Percentiles rank a stretch among this genome's conserved stretches.
Conservation (phyloP, 805 yeast species). For the Starmera amethionina region DNA sequence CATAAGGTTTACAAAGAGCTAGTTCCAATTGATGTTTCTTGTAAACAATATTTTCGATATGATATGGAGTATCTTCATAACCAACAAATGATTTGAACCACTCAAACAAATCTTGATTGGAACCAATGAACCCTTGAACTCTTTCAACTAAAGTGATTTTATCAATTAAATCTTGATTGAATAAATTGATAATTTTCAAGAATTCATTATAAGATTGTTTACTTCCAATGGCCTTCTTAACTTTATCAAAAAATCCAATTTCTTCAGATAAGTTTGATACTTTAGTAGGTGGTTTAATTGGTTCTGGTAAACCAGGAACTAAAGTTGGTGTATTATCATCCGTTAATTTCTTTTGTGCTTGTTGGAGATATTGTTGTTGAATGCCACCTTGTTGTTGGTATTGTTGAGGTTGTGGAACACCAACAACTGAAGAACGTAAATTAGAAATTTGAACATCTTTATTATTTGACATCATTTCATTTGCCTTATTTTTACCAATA, state of each 20-base stretch:
- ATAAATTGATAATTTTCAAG: slow-evolving; percentile 76
- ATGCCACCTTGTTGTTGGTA: too few relatives aligned
- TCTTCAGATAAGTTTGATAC: slow-evolving; percentile 69
- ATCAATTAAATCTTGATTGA: slow-evolving; percentile 85
- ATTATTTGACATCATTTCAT: slow-evolving; percentile 5
- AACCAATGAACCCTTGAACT: slow-evolving; percentile 79
- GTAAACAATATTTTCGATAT: slow-evolving; percentile 77
- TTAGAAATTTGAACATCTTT: slow-evolving; percentile 25
- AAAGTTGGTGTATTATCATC: slow-evolving; percentile 50
- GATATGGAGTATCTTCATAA: slow-evolving; percentile 73
- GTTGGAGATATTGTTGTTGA: not conserved
- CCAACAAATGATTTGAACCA: slow-evolving; percentile 95
- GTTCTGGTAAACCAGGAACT: slow-evolving; percentile 82
- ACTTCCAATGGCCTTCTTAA: slow-evolving; percentile 78
- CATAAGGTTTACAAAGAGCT: slow-evolving; percentile 85
- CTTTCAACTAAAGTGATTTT: slow-evolving; percentile 72
- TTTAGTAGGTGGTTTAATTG: slow-evolving; percentile 48
- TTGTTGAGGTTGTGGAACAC: slow-evolving; percentile 9
- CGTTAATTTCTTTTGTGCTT: slow-evolving; percentile 11
- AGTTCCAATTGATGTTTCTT: slow-evolving; percentile 89
- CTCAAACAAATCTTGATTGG: slow-evolving; percentile 63
- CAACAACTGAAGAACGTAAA: slow-evolving; percentile 21
- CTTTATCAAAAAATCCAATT: slow-evolving; percentile 83
- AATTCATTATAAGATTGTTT: slow-evolving; percentile 90
- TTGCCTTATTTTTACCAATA: slow-evolving; percentile 17